Evolutionary conservation across 129 eudicot species (phyloP).

Genomic region (Centrapalus pauciflorus): DNA sequence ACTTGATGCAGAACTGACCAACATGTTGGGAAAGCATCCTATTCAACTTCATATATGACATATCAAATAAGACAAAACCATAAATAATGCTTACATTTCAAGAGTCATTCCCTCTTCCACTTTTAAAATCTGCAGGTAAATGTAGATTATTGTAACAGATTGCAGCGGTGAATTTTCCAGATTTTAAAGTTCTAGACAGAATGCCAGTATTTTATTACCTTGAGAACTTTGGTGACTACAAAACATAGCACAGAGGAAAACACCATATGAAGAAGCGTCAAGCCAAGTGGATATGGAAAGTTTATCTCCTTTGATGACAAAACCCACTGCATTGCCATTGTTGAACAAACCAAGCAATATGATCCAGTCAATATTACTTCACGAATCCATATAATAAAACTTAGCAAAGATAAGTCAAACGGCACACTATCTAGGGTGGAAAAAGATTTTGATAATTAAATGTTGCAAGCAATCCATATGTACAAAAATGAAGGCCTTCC

Average conservation of each 20-base stretch:
- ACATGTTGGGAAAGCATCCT: background rate
- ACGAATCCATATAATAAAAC: background rate
- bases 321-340: conserved; percentile 69
- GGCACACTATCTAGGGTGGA: background rate
- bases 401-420: conserved; percentile 3
- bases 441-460: background rate
- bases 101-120: conserved; percentile 93
- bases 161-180: background rate
- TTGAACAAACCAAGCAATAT: background rate
- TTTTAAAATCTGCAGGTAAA: conserved; percentile 58
- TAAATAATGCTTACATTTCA: conserved; percentile 59
- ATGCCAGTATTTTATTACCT: conserved; percentile 42
- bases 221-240: conserved; percentile 66
- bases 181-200: conserved; percentile 10
- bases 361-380: background rate
- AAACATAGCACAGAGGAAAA: conserved; percentile 89
- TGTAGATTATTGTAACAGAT: conserved; percentile 11
- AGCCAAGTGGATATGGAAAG: conserved; percentile 95
- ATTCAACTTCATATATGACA: conserved; percentile 5
- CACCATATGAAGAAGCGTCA: conserved; percentile 91
- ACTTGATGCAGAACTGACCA: background rate
- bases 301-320: conserved; percentile 92
- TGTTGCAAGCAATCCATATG: background rate
- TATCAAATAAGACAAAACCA: conserved; percentile 12
- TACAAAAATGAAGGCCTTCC: conserved; percentile 3